Base-by-base conservation (phyloP, 768 basidiomycete genomes). In the Xerocomellus intermedius region DNA sequence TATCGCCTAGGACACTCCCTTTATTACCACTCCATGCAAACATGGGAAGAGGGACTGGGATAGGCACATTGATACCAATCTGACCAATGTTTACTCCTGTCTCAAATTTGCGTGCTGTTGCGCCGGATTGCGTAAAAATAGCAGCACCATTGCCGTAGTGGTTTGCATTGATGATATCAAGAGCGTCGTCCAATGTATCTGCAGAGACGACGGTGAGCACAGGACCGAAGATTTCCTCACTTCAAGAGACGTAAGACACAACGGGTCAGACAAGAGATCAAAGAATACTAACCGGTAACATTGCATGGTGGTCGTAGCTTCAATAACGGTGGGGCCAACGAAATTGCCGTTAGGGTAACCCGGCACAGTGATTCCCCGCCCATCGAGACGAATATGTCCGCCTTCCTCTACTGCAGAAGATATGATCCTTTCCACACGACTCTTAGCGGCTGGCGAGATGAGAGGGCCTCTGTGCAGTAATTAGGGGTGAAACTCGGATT, bases 21-120 rank as follows among this genome's bases (percentile, higher is more conserved):
- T 94, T 96, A 76, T 94, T 96, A 26, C 97, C 96, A 63, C 90
- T 93, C 93, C 93, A 96, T 28, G 92, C 83, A 76, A 97, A 98
- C 91, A 97, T 95, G 16, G 89, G 89, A 30, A 89, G 74, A 42
- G 96, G 96, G 6, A 99, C 96, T 14, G 94, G 91, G 48, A 93
- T 93, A 4, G 91, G 90, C 9, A 94, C 87, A 68, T 95, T 98
- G 70, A 98, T 84, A 42, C 96, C 96, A 65, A 99, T 83, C 72
- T 91, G 94, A 22, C 94, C 94, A 49, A 93, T 86, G 60, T 98
- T 91, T 50, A 96, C 85, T 43, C 86, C 80, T 13, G 77, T 77
- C 74, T 98, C 96, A 58, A 97, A 99, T 71, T 89, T 91, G 52
- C 96, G 84, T 17, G 94, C 96, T 8, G 94, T 93, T 33, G 96